A percentile compares a stretch with the other conserved stretches of the same genome.
These are phyloP conservation scores for Teunomyces panamensis DNA, from an alignment of 805 yeast genomes.

Conservation along the genomic window DNA sequence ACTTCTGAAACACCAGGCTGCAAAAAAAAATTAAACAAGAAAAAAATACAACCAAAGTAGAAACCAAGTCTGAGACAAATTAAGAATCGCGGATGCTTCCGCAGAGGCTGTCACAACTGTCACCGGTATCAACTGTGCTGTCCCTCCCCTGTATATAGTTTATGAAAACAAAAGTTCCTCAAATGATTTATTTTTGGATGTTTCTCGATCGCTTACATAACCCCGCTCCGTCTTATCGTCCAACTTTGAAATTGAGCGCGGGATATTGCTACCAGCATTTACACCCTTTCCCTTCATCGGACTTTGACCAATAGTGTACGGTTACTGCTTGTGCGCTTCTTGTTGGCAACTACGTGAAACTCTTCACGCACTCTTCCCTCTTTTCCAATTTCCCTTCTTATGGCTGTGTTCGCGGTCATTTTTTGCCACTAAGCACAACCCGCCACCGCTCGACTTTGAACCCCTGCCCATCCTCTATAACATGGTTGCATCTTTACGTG, in stretches of 20 bases:
- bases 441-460: slow-evolving; percentile 1
- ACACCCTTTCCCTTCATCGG: background rate
- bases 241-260: background rate
- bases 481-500: slow-evolving; percentile 36
- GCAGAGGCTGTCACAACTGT: background rate
- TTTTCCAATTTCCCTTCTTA: background rate
- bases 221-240: slow-evolving; percentile 3
- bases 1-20: background rate
- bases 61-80: no score
- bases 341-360: background rate
- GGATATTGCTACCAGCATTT: background rate
- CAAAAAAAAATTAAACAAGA: background rate
- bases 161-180: background rate
- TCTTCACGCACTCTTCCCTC: background rate
- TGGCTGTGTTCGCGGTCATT: background rate
- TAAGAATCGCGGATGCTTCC: no score
- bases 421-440: slow-evolving; percentile 1
- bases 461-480: slow-evolving; percentile 3
- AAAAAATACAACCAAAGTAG: background rate
- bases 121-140: background rate
- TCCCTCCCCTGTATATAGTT: background rate
- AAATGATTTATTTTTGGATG: background rate
- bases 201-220: background rate
- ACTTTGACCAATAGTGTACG: background rate
- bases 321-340: background rate